phyloP scores from a whole-genome alignment of 495 filamentous ascomycete species.

The Penicillium longicatenatum region DNA sequence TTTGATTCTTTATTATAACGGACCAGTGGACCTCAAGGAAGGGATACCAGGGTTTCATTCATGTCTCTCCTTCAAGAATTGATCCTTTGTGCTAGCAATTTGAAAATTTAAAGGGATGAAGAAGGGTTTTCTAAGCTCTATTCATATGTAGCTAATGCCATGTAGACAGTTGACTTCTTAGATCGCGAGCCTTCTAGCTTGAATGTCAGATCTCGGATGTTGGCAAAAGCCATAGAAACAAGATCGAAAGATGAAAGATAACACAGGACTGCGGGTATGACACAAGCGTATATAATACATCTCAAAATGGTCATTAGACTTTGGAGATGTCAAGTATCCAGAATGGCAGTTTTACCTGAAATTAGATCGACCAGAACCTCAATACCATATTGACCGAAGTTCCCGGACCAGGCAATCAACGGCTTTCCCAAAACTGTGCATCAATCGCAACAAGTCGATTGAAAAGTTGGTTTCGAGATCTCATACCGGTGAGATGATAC shows the following conservation, averaged over 20 bases:
- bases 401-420: constrained; percentile 54
- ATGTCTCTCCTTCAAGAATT: too few species aligned
- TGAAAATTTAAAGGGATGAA: too few species aligned
- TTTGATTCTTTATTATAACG: too few species aligned
- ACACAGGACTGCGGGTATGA: neutral
- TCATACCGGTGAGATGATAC: constrained; percentile 70
- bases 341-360: neutral
- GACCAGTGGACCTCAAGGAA: too few species aligned
- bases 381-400: neutral
- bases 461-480: constrained; percentile 77
- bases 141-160: neutral
- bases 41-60: too few species aligned
- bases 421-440: constrained; percentile 85
- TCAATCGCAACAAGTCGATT: constrained; percentile 82
- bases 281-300: neutral
- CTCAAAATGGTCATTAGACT: neutral
- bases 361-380: neutral
- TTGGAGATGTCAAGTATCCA: neutral
- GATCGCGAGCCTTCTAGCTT: too few species aligned
- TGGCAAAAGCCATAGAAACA: neutral
- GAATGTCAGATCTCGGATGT: neutral
- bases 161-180: neutral
- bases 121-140: neutral
- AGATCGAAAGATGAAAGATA: neutral
- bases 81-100: too few species aligned